A percentile compares a stretch with the other conserved stretches of the same genome.
These are phyloP conservation scores for Monilinia polystroma DNA, from an alignment of 2,329 filamentous ascomycete genomes.

Conservation along the genomic window DNA sequence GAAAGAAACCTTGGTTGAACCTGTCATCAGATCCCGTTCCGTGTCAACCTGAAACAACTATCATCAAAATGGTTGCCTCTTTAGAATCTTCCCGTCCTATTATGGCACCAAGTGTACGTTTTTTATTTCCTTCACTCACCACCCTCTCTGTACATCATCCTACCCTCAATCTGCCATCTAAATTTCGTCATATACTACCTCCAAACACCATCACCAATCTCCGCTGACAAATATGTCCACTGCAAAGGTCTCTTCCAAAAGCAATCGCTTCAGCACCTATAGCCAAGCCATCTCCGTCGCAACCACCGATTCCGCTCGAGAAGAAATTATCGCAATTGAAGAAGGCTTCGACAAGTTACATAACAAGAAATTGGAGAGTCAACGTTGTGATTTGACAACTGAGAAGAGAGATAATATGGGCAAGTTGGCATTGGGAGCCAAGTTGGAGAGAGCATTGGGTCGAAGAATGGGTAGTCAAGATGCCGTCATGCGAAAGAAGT, in stretches of 20 bases:
- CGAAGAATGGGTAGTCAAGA: slow-evolving; percentile 70
- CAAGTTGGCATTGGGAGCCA: slow-evolving; percentile 71
- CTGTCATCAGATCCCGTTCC: slow-evolving; percentile 4
- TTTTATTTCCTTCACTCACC: slow-evolving; percentile 27
- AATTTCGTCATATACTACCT: slow-evolving; percentile 10
- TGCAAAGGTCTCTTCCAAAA: slow-evolving; percentile 51
- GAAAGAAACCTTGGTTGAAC: slow-evolving; percentile 5
- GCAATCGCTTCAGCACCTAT: slow-evolving; percentile 51
- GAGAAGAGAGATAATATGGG: slow-evolving; percentile 68
- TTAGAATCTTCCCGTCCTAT: slow-evolving; percentile 56
- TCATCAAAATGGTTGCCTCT: slow-evolving; percentile 44
- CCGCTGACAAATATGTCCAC: slow-evolving; percentile 39
- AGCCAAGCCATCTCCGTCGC: slow-evolving; percentile 45
- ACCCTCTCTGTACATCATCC: slow-evolving; percentile 17
- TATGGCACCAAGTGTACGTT: slow-evolving; percentile 53
- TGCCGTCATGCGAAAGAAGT: slow-evolving; percentile 55
- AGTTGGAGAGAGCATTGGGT: slow-evolving; percentile 67
- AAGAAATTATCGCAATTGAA: slow-evolving; percentile 60
- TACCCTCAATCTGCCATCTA: slow-evolving; percentile 11
- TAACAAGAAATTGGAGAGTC: slow-evolving; percentile 64
- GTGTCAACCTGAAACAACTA: slow-evolving; percentile 21
- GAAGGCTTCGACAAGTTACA: slow-evolving; percentile 66
- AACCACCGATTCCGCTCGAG: slow-evolving; percentile 39
- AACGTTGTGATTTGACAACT: slow-evolving; percentile 63
- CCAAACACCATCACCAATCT: slow-evolving; percentile 1